phyloP scores from a whole-genome alignment of 257 asterid genomes.

The Cynanchum wilfordii region DNA sequence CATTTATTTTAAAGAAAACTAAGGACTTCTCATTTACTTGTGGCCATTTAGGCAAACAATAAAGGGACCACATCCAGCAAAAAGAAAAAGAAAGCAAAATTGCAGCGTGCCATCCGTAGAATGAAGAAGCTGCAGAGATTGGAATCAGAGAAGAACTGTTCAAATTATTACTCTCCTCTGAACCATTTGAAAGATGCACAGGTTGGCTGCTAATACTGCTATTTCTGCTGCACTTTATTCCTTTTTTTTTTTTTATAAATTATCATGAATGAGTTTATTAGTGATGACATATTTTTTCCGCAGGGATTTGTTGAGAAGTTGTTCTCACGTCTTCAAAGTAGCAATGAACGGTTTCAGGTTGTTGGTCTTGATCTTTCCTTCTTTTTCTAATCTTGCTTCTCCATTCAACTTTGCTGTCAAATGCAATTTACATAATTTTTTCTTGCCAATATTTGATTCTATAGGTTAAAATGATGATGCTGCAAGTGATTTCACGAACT shows the following conservation, averaged over 20 bases:
- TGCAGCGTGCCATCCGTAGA: constrained; percentile 81
- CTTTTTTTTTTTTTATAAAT: neutral
- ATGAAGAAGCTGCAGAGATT: constrained; percentile 89
- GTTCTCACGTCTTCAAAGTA: constrained; percentile 69
- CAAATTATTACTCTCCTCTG: constrained; percentile 73
- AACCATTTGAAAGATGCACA: constrained; percentile 93
- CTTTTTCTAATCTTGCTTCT: too few relatives aligned
- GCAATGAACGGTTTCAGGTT: constrained; percentile 82
- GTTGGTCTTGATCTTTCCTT: constrained; percentile 13
- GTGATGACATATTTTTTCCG: constrained; percentile 17
- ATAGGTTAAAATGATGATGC: constrained; percentile 86
- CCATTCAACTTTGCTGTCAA: neutral
- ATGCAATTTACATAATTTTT: neutral
- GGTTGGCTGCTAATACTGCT: constrained; percentile 34
- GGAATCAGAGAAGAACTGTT: constrained; percentile 49
- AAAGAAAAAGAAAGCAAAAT: constrained; percentile 95
- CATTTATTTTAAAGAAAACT: neutral
- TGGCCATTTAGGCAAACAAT: constrained; percentile 59
- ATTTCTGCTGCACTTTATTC: constrained; percentile 13
- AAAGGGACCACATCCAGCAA: constrained; percentile 92
- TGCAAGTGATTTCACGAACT: constrained; percentile 80
- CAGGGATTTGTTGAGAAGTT: constrained; percentile 92
- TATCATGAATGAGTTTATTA: neutral
- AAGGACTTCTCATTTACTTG: neutral
- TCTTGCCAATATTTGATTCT: constrained; percentile 12